phyloP scores from a whole-genome alignment of 768 basidiomycete species.

The Suillus spraguei region DNA sequence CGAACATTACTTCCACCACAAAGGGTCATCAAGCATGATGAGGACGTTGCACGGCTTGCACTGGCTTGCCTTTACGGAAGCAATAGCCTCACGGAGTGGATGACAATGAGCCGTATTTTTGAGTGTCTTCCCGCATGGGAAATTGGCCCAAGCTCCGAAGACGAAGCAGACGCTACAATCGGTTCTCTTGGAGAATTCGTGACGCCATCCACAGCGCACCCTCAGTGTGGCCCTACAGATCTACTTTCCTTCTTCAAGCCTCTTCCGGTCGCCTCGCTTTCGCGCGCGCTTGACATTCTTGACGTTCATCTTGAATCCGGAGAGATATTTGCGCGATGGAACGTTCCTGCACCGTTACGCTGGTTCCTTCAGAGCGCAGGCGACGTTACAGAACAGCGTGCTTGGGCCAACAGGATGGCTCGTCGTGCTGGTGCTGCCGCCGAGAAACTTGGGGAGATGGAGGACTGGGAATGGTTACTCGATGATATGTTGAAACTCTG shows the following conservation, averaged over 20 bases:
- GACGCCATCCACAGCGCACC: constrained; percentile 65
- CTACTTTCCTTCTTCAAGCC: constrained; percentile 83
- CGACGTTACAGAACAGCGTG: constrained; percentile 68
- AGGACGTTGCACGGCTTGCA: constrained; percentile 83
- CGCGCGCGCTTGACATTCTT: constrained; percentile 83
- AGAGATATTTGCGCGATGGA: constrained; percentile 90
- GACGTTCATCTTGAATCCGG: constrained; percentile 95
- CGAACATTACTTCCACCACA: constrained; percentile 74
- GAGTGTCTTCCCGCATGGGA: constrained; percentile 97
- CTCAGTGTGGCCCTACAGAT: constrained; percentile 62
- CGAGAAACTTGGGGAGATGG: constrained; percentile 56
- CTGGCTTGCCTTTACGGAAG: constrained; percentile 89
- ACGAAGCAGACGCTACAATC: constrained; percentile 78
- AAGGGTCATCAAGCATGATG: constrained; percentile 78
- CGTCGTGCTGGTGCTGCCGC: constrained; percentile 60
- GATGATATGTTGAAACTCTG: constrained; percentile 89
- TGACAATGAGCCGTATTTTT: constrained; percentile 88
- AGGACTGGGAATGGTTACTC: constrained; percentile 87
- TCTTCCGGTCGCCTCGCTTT: constrained; percentile 72
- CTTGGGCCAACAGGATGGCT: constrained; percentile 88
- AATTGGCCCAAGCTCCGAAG: constrained; percentile 52
- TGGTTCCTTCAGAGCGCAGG: constrained; percentile 86
- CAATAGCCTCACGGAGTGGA: constrained; percentile 70
- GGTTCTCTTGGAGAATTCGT: constrained; percentile 80
- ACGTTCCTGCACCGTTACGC: constrained; percentile 76